Percentiles rank a stretch among this genome's conserved stretches.
Conservation (phyloP, 768 basidiomycete genomes). For the Austroboletus festivus region DNA sequence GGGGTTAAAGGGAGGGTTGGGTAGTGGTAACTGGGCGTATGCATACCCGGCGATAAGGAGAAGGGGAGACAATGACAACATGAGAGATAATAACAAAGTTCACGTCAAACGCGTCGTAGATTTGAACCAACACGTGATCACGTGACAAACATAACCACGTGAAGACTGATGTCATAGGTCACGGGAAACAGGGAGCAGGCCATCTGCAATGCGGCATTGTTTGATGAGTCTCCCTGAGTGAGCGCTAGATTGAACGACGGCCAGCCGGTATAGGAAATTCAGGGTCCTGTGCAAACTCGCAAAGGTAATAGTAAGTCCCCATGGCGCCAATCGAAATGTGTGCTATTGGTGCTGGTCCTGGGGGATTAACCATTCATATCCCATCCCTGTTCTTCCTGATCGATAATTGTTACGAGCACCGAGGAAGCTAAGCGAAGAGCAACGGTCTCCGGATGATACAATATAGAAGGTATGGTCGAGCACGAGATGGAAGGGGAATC, state of each 20-base stretch:
- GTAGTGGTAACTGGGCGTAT: slow-evolving; percentile 59
- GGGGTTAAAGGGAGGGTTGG: slow-evolving; percentile 62
- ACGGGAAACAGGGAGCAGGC: too few relatives aligned
- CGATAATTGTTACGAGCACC: too few relatives aligned
- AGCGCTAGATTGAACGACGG: too few relatives aligned
- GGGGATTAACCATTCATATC: slow-evolving; percentile 75
- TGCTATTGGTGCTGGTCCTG: slow-evolving; percentile 73
- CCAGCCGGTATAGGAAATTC: too few relatives aligned
- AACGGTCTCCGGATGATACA: too few relatives aligned
- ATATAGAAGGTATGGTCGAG: too few relatives aligned
- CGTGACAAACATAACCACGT: slow-evolving; percentile 8
- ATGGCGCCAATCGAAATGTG: slow-evolving; percentile 60
- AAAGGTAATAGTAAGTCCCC: neutral
- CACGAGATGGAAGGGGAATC: too few relatives aligned
- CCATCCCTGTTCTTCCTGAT: slow-evolving; percentile 72
- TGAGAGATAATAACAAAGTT: slow-evolving; percentile 5
- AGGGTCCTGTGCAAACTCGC: too few relatives aligned
- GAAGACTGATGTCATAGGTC: too few relatives aligned
- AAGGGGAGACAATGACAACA: slow-evolving; percentile 19
- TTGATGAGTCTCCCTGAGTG: too few relatives aligned
- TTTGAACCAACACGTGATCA: slow-evolving; percentile 17
- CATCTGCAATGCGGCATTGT: too few relatives aligned
- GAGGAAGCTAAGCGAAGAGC: too few relatives aligned
- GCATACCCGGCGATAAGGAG: slow-evolving; percentile 27
- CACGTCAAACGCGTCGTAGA: neutral